phyloP scores from a whole-genome alignment of 257 asterid species.

The Echites panduratus region DNA sequence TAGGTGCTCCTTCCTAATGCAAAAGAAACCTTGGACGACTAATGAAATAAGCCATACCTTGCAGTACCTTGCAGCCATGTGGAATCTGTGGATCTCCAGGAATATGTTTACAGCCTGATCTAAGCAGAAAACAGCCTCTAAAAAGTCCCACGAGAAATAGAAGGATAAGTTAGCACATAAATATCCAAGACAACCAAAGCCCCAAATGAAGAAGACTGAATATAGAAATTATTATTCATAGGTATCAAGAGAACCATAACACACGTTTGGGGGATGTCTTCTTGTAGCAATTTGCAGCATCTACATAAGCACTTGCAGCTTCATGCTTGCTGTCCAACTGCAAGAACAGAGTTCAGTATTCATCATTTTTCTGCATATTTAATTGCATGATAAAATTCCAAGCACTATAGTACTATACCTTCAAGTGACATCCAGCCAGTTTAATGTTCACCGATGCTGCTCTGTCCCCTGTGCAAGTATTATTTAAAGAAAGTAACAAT shows the following conservation, averaged over 20 bases:
- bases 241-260: slow-evolving; percentile 7
- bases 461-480: slow-evolving; percentile 39
- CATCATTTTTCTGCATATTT: slow-evolving; percentile 16
- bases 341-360: background rate
- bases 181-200: background rate
- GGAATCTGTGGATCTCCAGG: slow-evolving; percentile 30
- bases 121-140: slow-evolving; percentile 37
- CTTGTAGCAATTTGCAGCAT: slow-evolving; percentile 45
- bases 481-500: background rate
- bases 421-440: slow-evolving; percentile 34
- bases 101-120: slow-evolving; percentile 34
- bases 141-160: slow-evolving; percentile 13
- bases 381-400: slow-evolving; percentile 4
- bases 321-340: slow-evolving; percentile 45
- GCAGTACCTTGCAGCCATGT: slow-evolving; percentile 37
- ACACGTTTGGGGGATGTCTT: slow-evolving; percentile 36
- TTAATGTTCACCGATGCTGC: slow-evolving; percentile 38
- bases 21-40: background rate
- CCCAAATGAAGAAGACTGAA: background rate
- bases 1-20: background rate
- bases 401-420: slow-evolving; percentile 14
- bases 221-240: background rate
- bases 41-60: slow-evolving; percentile 22
- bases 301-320: slow-evolving; percentile 45
- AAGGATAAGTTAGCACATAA: background rate